Evolutionary conservation across 495 filamentous ascomycete species (phyloP).

Genomic region (Oidiodendron maius): DNA sequence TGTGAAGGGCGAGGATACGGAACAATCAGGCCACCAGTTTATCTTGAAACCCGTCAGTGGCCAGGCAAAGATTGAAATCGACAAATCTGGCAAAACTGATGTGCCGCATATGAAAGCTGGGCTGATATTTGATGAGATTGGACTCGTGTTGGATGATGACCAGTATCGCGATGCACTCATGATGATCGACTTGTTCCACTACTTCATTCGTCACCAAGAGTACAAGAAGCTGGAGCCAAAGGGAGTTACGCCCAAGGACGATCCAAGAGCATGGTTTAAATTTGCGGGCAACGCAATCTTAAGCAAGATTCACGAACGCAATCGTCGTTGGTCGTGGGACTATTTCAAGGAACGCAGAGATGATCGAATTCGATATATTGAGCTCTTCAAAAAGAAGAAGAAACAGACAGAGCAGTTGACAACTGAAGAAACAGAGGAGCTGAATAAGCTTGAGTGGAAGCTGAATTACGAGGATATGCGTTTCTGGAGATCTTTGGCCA

Average conservation of each 20-base stretch:
- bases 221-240: conserved; percentile 93
- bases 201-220: conserved; percentile 95
- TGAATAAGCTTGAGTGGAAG: conserved; percentile 78
- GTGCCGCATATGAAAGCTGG: conserved; percentile 85
- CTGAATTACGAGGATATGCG: conserved; percentile 91
- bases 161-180: conserved; percentile 96
- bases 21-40: conserved; percentile 66
- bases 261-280: conserved; percentile 83
- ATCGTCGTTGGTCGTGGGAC: conserved; percentile 86
- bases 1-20: conserved; percentile 51
- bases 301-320: conserved; percentile 88
- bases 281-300: conserved; percentile 87
- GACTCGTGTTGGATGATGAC: conserved; percentile 89
- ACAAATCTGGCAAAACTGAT: conserved; percentile 79
- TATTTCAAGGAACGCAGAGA: conserved; percentile 90
- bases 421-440: conserved; percentile 60
- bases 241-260: conserved; percentile 72
- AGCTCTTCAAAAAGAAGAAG: conserved; percentile 81
- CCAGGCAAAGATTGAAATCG: conserved; percentile 83
- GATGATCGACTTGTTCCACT: conserved; percentile 98
- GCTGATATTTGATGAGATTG: conserved; percentile 90
- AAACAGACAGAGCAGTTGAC: conserved; percentile 68
- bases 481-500: conserved; percentile 91
- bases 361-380: conserved; percentile 82
- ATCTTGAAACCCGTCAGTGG: conserved; percentile 94